Percentiles rank a stretch among this genome's conserved stretches.
Evolutionary conservation across 1,139 yeast species (phyloP).

Genomic region (Geotrichum restrictum): DNA sequence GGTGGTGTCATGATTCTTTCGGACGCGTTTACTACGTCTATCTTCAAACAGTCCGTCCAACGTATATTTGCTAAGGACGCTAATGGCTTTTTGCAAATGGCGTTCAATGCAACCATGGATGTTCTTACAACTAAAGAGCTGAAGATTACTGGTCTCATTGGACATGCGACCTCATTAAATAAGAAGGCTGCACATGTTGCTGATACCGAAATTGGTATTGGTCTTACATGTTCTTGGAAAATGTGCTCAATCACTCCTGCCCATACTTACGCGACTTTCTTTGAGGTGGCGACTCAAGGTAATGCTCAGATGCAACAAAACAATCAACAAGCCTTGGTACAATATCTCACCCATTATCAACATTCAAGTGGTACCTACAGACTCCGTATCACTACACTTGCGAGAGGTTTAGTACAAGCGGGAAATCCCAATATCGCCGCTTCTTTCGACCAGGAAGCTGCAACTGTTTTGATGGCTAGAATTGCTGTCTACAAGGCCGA

Average conservation of each 20-base stretch:
- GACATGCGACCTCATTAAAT: constrained; percentile 58
- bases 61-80: constrained; percentile 77
- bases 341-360: constrained; percentile 68
- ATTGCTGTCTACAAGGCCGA: constrained; percentile 49
- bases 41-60: constrained; percentile 85
- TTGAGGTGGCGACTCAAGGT: constrained; percentile 58
- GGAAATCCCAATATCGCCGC: constrained; percentile 32
- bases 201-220: constrained; percentile 89
- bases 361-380: constrained; percentile 45
- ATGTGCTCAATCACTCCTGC: constrained; percentile 80
- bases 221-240: constrained; percentile 85
- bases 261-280: constrained; percentile 81
- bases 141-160: constrained; percentile 84
- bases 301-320: constrained; percentile 61
- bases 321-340: constrained; percentile 45
- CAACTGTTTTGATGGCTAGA: constrained; percentile 58
- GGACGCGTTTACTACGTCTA: constrained; percentile 91
- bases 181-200: constrained; percentile 57
- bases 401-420: constrained; percentile 30
- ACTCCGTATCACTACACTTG: constrained; percentile 46
- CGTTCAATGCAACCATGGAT: constrained; percentile 63
- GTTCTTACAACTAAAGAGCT: constrained; percentile 81
- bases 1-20: constrained; percentile 86
- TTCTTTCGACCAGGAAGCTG: constrained; percentile 67
- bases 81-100: constrained; percentile 75